These are phyloP conservation scores for Salix brachista DNA, from an alignment of 345 rosid genomes.

Conservation along the genomic window DNA sequence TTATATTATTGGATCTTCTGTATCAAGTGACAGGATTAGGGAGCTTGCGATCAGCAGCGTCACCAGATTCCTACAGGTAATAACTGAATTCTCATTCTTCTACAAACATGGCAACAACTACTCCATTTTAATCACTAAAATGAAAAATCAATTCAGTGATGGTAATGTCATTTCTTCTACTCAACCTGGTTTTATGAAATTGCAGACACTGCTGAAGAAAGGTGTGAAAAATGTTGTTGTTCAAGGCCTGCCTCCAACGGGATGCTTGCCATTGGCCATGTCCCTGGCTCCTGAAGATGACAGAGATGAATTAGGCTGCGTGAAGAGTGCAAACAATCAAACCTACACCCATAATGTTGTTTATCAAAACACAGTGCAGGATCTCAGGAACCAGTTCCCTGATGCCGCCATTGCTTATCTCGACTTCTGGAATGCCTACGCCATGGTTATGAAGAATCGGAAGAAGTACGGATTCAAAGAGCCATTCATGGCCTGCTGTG, in stretches of 20 bases:
- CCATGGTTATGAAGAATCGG: slow-evolving; percentile 45
- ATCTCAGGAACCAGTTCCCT: slow-evolving; percentile 57
- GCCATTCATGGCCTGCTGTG: slow-evolving; percentile 78
- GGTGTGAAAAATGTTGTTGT: slow-evolving; percentile 76
- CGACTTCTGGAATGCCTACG: slow-evolving; percentile 82
- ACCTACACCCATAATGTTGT: slow-evolving; percentile 46
- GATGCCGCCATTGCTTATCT: slow-evolving; percentile 53
- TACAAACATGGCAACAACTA: background rate
- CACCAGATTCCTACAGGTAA: slow-evolving; percentile 56
- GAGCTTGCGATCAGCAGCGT: slow-evolving; percentile 42
- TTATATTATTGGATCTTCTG: slow-evolving; percentile 50
- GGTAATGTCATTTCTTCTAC: background rate
- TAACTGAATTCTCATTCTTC: background rate
- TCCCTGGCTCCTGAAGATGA: slow-evolving; percentile 49
- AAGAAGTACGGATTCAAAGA: slow-evolving; percentile 56
- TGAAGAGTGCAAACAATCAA: slow-evolving; percentile 58
- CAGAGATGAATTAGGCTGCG: slow-evolving; percentile 74
- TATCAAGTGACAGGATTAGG: slow-evolving; percentile 49
- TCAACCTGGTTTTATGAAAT: background rate
- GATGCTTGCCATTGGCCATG: slow-evolving; percentile 77
- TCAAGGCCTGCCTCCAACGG: slow-evolving; percentile 69
- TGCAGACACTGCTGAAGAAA: slow-evolving; percentile 60
- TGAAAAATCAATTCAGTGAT: background rate
- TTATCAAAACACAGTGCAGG: slow-evolving; percentile 41
- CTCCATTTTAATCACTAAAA: background rate